These are phyloP conservation scores for Brasenia schreberi DNA, from an alignment of 164 flowering plant genomes.

Conservation along the genomic window DNA sequence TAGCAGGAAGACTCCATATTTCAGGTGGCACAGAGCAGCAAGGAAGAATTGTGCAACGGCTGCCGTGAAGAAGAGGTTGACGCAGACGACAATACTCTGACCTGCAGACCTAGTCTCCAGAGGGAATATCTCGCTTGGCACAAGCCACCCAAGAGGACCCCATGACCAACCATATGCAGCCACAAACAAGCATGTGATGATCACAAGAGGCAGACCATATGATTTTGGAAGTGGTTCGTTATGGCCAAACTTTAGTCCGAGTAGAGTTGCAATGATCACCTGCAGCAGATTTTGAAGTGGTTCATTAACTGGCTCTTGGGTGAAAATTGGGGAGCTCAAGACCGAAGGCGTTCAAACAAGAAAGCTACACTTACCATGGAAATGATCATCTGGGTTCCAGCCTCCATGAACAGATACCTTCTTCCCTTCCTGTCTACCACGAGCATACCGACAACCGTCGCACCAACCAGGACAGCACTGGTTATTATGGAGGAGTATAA, in stretches of 20 bases:
- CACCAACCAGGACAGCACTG: conserved; percentile 47
- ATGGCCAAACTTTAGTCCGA: conserved; percentile 65
- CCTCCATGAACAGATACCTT: conserved; percentile 71
- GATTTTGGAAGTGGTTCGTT: conserved; percentile 43
- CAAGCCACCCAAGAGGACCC: conserved; percentile 96
- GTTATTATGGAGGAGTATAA: conserved; percentile 63
- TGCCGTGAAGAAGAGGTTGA: conserved; percentile 78
- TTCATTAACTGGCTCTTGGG: background rate
- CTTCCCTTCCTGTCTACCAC: conserved; percentile 73
- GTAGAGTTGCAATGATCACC: conserved; percentile 42
- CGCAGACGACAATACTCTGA: conserved; percentile 79
- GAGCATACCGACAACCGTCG: conserved; percentile 62
- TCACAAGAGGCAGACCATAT: conserved; percentile 40
- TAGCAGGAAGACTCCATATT: conserved; percentile 69
- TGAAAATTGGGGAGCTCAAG: background rate
- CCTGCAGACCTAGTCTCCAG: conserved; percentile 87
- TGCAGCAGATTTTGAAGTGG: conserved; percentile 13
- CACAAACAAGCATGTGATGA: conserved; percentile 45
- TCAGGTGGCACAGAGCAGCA: conserved; percentile 63
- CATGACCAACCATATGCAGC: conserved; percentile 53
- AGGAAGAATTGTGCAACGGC: conserved; percentile 74
- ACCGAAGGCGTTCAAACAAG: background rate
- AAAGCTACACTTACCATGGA: conserved; percentile 38
- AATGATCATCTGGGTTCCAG: conserved; percentile 63
- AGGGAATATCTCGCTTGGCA: conserved; percentile 90